Conservation (phyloP, 495 filamentous ascomycete genomes). For the Cudoniella acicularis region DNA sequence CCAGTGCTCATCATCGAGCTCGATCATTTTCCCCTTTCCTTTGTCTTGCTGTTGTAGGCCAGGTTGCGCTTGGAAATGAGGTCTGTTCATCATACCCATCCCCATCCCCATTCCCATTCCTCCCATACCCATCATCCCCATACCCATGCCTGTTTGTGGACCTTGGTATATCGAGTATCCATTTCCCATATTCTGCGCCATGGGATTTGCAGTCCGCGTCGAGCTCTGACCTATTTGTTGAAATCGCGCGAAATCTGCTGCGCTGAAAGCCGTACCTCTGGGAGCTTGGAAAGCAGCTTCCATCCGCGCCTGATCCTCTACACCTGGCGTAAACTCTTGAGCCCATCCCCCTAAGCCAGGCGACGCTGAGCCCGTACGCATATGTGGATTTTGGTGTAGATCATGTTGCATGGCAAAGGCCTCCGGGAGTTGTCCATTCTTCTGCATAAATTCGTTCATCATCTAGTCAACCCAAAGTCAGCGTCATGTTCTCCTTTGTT, state of each 20-base stretch:
- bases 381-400: conserved; percentile 53
- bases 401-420: conserved; percentile 52
- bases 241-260: conserved; percentile 83
- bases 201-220: conserved; percentile 56
- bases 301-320: conserved; percentile 67
- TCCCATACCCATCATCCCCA: conserved; percentile 33
- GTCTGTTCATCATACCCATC: conserved; percentile 43
- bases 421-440: conserved; percentile 53
- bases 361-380: conserved; percentile 54
- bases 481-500: conserved; percentile 2
- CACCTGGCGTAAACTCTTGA: conserved; percentile 60
- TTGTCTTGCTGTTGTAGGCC: conserved; percentile 54
- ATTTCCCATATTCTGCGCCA: conserved; percentile 43
- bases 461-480: conserved; percentile 51
- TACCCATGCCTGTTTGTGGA: conserved; percentile 45
- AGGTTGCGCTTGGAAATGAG: conserved; percentile 32
- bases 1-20: conserved; percentile 92
- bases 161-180: conserved; percentile 46
- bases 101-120: conserved; percentile 33
- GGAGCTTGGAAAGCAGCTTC: conserved; percentile 69
- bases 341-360: conserved; percentile 63
- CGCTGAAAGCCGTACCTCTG: conserved; percentile 61
- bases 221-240: conserved; percentile 63
- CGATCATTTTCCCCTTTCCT: conserved; percentile 86
- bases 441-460: conserved; percentile 90